phyloP scores from a whole-genome alignment of 345 rosid species.

The Linum tenue region DNA sequence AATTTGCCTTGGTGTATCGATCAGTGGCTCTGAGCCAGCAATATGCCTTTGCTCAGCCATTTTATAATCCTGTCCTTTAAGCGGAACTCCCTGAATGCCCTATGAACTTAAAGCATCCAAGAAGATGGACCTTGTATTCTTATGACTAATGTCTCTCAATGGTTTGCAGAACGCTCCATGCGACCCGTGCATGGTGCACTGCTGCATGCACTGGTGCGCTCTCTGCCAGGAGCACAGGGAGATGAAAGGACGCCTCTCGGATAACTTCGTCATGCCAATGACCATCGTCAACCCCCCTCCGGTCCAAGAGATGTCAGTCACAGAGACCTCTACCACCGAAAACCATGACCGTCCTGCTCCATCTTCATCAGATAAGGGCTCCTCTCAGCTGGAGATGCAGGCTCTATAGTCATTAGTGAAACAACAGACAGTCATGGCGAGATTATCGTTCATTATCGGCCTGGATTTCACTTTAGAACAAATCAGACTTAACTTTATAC shows the following conservation, averaged over 20 bases:
- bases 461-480: too few species aligned
- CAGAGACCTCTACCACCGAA: constrained; percentile 29
- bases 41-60: too few species aligned
- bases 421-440: too few species aligned
- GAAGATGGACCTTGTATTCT: too few species aligned
- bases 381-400: constrained; percentile 57
- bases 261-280: constrained; percentile 76
- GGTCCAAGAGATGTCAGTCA: constrained; percentile 58
- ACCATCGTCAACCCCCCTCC: constrained; percentile 84
- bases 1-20: too few species aligned
- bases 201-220: constrained; percentile 67
- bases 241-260: constrained; percentile 72
- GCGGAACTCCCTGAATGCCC: constrained; percentile 88
- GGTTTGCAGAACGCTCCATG: constrained; percentile 73
- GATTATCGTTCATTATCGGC: too few species aligned
- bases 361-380: constrained; percentile 32
- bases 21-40: too few species aligned
- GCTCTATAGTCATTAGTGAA: constrained; percentile 10
- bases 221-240: constrained; percentile 80
- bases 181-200: constrained; percentile 69
- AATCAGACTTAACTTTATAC: too few species aligned
- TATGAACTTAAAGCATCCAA: constrained; percentile 17
- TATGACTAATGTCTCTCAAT: background rate
- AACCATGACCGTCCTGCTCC: constrained; percentile 26
- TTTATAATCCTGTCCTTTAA: too few species aligned